Conservation (phyloP, 495 filamentous ascomycete species). For the Penicillium daleae region DNA sequence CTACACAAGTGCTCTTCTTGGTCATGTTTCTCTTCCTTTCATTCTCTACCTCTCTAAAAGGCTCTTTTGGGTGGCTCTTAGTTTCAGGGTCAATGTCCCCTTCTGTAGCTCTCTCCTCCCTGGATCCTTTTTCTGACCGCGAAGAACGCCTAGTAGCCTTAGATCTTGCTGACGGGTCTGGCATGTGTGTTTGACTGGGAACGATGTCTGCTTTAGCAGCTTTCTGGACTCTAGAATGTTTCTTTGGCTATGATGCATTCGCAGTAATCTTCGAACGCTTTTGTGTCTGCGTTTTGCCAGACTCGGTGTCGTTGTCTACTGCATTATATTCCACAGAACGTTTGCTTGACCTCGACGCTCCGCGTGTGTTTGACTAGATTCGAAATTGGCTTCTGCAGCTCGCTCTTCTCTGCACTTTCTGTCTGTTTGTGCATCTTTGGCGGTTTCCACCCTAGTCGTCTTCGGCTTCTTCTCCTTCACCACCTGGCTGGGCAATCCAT, state of each 20-base stretch:
- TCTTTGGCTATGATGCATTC: background rate
- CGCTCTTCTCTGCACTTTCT: too few relatives aligned
- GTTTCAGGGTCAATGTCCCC: background rate
- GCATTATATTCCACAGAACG: too few relatives aligned
- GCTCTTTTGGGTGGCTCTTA: background rate
- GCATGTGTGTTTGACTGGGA: background rate
- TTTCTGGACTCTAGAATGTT: background rate
- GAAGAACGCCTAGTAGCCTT: background rate
- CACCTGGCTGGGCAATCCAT: background rate
- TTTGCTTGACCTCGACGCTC: too few relatives aligned
- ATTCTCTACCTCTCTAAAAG: background rate
- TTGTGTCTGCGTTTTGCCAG: background rate
- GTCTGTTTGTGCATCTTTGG: too few relatives aligned
- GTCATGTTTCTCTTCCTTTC: background rate
- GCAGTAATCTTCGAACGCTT: background rate
- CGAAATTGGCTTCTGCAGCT: too few relatives aligned
- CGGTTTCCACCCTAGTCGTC: background rate
- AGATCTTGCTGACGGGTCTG: too few relatives aligned
- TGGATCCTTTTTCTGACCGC: background rate
- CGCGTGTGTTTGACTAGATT: too few relatives aligned
- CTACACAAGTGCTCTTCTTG: background rate
- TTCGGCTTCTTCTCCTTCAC: background rate
- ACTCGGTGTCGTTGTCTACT: background rate
- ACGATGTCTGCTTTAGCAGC: background rate
- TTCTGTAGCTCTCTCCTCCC: background rate